These are phyloP conservation scores for Oropetium thomaeum DNA, from an alignment of 176 grass and related monocot genomes.

Conservation along the genomic window DNA sequence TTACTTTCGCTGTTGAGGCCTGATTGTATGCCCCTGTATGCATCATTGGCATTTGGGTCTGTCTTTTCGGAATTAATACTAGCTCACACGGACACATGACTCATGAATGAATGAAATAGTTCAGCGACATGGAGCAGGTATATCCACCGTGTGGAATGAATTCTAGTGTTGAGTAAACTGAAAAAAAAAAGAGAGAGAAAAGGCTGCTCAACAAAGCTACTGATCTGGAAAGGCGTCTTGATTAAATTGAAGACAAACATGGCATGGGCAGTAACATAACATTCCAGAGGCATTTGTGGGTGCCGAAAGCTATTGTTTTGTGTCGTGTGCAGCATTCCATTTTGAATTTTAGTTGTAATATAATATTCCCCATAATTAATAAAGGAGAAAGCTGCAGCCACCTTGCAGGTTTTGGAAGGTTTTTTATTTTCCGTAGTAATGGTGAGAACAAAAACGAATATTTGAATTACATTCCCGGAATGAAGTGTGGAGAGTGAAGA, in stretches of 20 bases:
- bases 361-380: not conserved
- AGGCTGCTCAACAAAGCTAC: not conserved
- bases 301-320: not conserved
- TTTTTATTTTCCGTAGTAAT: not conserved
- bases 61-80: not conserved
- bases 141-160: not conserved
- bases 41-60: not conserved
- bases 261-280: not conserved
- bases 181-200: not conserved
- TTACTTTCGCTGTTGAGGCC: constrained; percentile 5
- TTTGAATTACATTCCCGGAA: not conserved
- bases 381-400: constrained; percentile 26
- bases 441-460: not conserved
- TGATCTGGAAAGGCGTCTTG: not conserved
- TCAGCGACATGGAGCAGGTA: not conserved
- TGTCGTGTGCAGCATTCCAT: not conserved
- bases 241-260: not conserved
- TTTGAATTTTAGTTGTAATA: not conserved
- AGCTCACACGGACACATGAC: not conserved
- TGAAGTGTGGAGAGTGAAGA: not conserved
- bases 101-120: not conserved
- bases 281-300: not conserved
- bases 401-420: not conserved
- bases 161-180: not conserved
- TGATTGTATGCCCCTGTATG: not conserved